phyloP scores from a whole-genome alignment of 1,139 yeast species.

The Pneumocystis sp. region DNA sequence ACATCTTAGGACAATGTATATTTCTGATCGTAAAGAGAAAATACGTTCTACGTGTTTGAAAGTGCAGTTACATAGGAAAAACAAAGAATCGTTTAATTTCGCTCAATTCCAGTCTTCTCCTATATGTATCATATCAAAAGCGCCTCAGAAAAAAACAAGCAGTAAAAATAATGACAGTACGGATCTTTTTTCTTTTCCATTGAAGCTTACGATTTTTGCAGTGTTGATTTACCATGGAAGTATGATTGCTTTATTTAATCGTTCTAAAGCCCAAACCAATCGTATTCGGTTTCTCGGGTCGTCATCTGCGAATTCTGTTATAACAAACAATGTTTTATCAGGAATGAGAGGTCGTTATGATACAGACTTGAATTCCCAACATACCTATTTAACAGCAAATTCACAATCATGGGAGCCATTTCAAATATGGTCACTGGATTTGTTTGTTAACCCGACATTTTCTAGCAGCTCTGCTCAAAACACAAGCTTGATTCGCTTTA shows the following conservation, averaged over 20 bases:
- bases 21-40: not conserved
- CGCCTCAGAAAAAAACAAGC: not conserved
- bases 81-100: not conserved
- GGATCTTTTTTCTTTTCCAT: not conserved
- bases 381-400: not conserved
- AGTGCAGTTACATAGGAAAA: not conserved
- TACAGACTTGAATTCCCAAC: not conserved
- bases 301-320: not conserved
- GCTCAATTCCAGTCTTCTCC: conserved; percentile 1
- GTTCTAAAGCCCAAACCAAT: not conserved
- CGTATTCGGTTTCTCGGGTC: conserved; percentile 1
- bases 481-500: not conserved
- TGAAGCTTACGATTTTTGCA: not conserved
- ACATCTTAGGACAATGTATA: not conserved
- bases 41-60: not conserved
- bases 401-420: not conserved
- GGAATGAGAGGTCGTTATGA: not conserved
- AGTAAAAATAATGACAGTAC: not conserved
- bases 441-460: not conserved
- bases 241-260: conserved; percentile 1
- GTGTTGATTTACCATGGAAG: not conserved
- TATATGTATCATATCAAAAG: not conserved
- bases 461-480: not conserved
- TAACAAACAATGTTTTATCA: not conserved
- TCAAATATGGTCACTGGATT: not conserved